Conservation (phyloP, 2,329 filamentous ascomycete species). For the Onygena corvina region DNA sequence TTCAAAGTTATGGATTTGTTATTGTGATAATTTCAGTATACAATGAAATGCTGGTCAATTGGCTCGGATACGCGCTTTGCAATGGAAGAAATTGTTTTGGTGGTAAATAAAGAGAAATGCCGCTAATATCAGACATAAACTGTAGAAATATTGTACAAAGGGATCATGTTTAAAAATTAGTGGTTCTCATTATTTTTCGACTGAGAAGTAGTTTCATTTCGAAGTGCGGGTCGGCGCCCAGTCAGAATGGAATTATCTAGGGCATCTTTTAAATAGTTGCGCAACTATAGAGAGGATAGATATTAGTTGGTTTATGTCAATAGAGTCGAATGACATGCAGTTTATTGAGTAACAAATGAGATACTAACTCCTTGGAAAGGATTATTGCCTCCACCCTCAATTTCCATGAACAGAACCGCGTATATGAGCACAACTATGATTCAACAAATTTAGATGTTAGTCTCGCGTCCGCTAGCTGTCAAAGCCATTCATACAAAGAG, state of each 20-base stretch:
- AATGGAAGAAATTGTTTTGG: not conserved
- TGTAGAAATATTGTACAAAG: not conserved
- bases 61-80: too few relatives aligned
- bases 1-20: too few relatives aligned
- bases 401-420: constrained; percentile 35
- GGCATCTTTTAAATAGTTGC: not conserved
- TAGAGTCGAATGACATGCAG: not conserved
- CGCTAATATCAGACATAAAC: constrained; percentile 2
- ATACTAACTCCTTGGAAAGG: constrained; percentile 32
- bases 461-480: not conserved
- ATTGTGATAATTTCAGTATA: too few relatives aligned
- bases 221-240: constrained; percentile 6
- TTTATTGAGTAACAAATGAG: not conserved
- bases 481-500: too few relatives aligned
- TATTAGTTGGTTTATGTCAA: not conserved
- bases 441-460: constrained; percentile 9
- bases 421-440: constrained; percentile 31
- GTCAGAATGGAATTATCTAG: constrained; percentile 10
- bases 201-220: not conserved
- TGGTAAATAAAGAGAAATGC: not conserved
- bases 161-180: not conserved
- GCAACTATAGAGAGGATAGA: constrained; percentile 6
- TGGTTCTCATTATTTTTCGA: not conserved
- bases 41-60: too few relatives aligned
- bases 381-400: constrained; percentile 29